phyloP scores from a whole-genome alignment of 2,329 filamentous ascomycete genomes.

The Tolypocladium amazonense region DNA sequence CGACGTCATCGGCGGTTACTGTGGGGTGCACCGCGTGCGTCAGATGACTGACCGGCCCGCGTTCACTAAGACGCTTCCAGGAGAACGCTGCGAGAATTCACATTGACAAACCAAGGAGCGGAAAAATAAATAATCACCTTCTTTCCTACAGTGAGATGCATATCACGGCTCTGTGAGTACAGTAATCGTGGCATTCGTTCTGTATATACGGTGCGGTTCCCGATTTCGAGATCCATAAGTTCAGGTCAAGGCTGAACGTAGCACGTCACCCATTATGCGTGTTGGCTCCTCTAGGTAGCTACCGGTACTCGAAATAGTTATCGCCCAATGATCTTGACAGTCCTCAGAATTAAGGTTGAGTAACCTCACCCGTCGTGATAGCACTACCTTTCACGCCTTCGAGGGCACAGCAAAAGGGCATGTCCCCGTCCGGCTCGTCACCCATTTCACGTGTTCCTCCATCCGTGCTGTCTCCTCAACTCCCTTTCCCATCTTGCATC shows the following conservation, averaged over 20 bases:
- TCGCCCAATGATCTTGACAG: neutral
- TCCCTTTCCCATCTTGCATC: constrained; percentile 39
- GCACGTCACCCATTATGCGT: neutral
- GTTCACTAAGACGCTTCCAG: no score
- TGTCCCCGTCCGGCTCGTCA: constrained; percentile 21
- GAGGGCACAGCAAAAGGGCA: constrained; percentile 33
- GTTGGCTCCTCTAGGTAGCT: neutral
- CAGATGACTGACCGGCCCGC: neutral
- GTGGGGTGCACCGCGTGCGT: neutral
- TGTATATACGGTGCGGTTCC: neutral
- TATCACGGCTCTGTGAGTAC: neutral
- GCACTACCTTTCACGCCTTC: neutral
- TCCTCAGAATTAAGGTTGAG: neutral
- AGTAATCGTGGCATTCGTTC: neutral
- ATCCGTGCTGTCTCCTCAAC: constrained; percentile 25
- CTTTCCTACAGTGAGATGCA: neutral
- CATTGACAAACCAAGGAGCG: neutral
- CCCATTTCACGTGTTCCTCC: constrained; percentile 18
- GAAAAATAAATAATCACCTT: no score
- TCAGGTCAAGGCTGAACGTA: neutral
- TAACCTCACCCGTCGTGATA: neutral
- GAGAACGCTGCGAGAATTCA: neutral
- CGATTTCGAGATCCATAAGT: neutral
- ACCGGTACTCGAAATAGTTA: neutral
- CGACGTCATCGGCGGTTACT: neutral